Evolutionary conservation across 768 basidiomycete genomes (phyloP), one percentile per base, ranked within the genome.

Genomic region (Boletus subcaerulescens): DNA sequence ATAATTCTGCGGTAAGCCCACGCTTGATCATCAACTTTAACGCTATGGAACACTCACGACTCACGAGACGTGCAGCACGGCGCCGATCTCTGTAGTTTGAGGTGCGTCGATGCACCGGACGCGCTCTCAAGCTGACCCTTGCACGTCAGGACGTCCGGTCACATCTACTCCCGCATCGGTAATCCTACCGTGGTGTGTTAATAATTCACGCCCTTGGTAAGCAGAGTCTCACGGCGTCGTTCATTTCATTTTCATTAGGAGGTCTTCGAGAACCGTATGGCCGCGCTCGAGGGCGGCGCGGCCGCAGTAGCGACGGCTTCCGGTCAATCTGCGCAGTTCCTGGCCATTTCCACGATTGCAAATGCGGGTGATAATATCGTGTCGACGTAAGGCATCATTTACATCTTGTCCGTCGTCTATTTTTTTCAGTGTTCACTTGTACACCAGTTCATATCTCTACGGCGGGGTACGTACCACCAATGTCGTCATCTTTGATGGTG

Each of bases 321-420:
- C 44, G 87, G 85, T 2, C 84, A 84, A 55, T 70, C 82, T 3
- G 87, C 85, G 0, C 83, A 85, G 55, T 81, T 84, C 63, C 71
- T 86, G 71, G 78, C 83, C 0, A 74, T 87, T 45, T 71, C 77
- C 0, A 75, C 79, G 3, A 71, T 86, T 17, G 80, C 82, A 2
- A 59, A 68, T 17, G 49, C 71, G 1, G 86, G 86, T 1, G 86
- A 88, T 62, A 87, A 89, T 57, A 83, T 89, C 49, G 76, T 88
- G 4, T 76, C 81, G 2, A 79, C 80, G 81, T 81, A 47, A 60
- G 75, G 70, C 8, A 13, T 14, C n/a, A n/a, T n/a, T n/a, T n/a
- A n/a, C 8, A 3, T 26, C 35, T 24, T 9, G 6, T 24, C 24
- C 24, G 24, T 24, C 24, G 24, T 24, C 24, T 24, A 24, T 24